Evolutionary conservation across 495 filamentous ascomycete genomes (phyloP).

Genomic region (Tuber brumale): DNA sequence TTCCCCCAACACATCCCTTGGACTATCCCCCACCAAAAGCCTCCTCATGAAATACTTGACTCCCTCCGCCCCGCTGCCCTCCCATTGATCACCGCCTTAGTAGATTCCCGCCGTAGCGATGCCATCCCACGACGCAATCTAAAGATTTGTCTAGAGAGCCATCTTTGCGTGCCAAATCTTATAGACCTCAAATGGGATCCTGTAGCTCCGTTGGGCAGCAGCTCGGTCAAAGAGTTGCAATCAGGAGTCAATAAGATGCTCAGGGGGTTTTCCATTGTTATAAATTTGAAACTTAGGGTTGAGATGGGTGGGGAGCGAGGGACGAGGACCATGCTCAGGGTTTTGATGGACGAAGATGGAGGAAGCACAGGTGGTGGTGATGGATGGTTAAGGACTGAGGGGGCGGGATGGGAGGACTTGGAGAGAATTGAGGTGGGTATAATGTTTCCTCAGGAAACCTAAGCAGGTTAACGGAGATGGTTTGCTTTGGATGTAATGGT

Average conservation of each 20-base stretch:
- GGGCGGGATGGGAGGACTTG: background rate
- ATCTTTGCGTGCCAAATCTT: background rate
- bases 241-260: background rate
- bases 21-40: background rate
- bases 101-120: background rate
- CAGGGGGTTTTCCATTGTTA: background rate
- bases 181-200: conserved; percentile 3
- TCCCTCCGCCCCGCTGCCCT: background rate
- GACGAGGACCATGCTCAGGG: background rate
- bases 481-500: background rate
- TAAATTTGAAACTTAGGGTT: background rate
- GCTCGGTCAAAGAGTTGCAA: background rate
- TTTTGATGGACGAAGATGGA: background rate
- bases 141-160: conserved; percentile 2
- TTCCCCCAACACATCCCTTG: background rate
- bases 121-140: conserved; percentile 3
- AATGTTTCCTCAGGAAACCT: background rate
- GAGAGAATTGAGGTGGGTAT: background rate
- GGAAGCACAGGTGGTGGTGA: background rate
- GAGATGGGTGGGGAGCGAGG: background rate
- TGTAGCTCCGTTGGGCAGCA: background rate
- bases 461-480: background rate
- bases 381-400: background rate
- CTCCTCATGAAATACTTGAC: background rate
- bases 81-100: background rate